A percentile compares a stretch with the other conserved stretches of the same genome.
phyloP scores from a whole-genome alignment of 192 early-diverging fungal species.

The Podila clonocystis region DNA sequence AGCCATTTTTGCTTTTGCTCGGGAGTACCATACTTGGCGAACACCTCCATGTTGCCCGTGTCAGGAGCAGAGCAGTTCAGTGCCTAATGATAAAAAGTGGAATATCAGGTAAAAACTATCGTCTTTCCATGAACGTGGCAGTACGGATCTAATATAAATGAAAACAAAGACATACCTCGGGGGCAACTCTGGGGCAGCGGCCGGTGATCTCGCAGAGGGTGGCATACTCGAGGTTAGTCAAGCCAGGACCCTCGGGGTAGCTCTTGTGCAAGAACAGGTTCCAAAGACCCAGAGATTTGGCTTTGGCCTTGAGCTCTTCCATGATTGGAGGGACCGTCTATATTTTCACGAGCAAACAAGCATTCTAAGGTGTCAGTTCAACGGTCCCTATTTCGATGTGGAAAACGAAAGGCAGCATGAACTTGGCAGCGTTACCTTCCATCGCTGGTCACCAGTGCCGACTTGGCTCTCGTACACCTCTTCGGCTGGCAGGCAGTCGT shows the following conservation, averaged over 20 bases:
- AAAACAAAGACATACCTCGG: conserved; percentile 63
- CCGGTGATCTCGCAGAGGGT: conserved; percentile 93
- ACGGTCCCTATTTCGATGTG: no score
- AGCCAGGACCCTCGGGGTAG: conserved; percentile 85
- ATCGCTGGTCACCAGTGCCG: conserved; percentile 79
- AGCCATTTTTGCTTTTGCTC: conserved; percentile 87
- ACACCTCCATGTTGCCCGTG: conserved; percentile 99
- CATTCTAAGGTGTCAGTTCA: no score
- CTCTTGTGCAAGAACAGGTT: conserved; percentile 90
- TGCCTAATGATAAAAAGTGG: conserved; percentile 58
- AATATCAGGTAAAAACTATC: no score
- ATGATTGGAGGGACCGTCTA: conserved; percentile 84
- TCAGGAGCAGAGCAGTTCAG: conserved; percentile 95
- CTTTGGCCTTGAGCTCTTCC: conserved; percentile 90
- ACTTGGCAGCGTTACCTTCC: conserved; percentile 66
- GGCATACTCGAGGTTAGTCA: conserved; percentile 96
- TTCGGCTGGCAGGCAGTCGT: conserved; percentile 97
- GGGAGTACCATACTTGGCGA: conserved; percentile 91
- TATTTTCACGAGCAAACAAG: no score
- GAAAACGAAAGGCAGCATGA: not conserved
- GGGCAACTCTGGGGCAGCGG: conserved; percentile 79
- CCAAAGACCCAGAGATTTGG: conserved; percentile 91
- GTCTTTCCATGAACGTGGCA: not conserved
- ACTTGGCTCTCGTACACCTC: conserved; percentile 76
- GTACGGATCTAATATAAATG: not conserved